Percentiles rank a stretch among this genome's conserved stretches.
These are phyloP conservation scores for Digitaria exilis DNA, from an alignment of 202 grass and related monocot genomes.

Conservation along the genomic window DNA sequence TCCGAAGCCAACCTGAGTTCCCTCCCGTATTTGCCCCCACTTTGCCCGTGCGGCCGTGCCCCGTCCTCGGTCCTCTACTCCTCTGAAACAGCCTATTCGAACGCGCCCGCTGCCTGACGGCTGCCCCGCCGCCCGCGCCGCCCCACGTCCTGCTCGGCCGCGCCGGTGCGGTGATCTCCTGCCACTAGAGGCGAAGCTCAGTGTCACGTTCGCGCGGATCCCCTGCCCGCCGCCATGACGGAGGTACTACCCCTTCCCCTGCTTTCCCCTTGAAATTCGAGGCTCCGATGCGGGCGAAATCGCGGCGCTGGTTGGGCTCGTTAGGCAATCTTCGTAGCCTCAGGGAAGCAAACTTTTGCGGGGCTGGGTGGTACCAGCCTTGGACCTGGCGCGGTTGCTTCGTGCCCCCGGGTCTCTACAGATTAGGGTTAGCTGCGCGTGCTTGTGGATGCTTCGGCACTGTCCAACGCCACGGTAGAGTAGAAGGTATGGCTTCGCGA, in stretches of 20 bases:
- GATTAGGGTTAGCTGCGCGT: constrained; percentile 36
- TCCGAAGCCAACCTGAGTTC: too few species aligned
- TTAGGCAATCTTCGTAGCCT: neutral
- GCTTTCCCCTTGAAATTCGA: neutral
- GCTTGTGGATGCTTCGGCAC: neutral
- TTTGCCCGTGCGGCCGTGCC: too few species aligned
- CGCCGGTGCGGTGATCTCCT: constrained; percentile 40
- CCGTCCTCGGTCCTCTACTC: too few species aligned
- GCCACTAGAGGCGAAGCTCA: neutral
- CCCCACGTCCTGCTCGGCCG: neutral
- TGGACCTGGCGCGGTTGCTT: neutral
- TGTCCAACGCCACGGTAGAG: neutral
- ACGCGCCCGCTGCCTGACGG: neutral
- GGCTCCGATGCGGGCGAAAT: neutral
- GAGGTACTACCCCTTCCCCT: constrained; percentile 36
- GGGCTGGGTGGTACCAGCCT: neutral
- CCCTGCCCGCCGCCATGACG: constrained; percentile 41
- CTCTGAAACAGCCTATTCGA: neutral
- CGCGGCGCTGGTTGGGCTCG: neutral
- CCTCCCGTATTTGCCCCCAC: too few species aligned
- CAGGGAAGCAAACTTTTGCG: neutral
- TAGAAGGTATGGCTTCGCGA: constrained; percentile 5
- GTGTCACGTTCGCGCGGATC: neutral
- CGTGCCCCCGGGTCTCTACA: neutral
- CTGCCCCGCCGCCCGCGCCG: neutral